Evolutionary conservation across 352 stramenopile species (phyloP).

Genomic region (Phytophthora colocasiae): DNA sequence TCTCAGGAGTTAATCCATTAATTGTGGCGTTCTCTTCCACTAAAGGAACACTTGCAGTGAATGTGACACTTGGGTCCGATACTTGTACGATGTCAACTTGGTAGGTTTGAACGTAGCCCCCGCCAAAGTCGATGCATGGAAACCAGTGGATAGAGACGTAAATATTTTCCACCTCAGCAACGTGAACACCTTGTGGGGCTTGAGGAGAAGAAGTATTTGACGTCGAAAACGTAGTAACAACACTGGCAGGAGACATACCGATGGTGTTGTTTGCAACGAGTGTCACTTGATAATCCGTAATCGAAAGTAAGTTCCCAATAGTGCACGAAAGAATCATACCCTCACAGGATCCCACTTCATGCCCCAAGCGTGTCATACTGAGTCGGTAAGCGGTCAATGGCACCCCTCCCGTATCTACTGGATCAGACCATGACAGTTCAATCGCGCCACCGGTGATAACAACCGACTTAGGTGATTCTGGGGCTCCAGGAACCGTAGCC

Average conservation of each 20-base stretch:
- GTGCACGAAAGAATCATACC: constrained; percentile 53
- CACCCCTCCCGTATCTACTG: constrained; percentile 58
- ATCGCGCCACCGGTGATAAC: constrained; percentile 52
- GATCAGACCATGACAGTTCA: constrained; percentile 47
- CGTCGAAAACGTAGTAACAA: constrained; percentile 31
- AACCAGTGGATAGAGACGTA: constrained; percentile 45
- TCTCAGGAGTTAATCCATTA: constrained; percentile 23
- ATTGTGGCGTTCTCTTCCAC: constrained; percentile 33
- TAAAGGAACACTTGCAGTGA: constrained; percentile 21
- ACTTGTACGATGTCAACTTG: constrained; percentile 31
- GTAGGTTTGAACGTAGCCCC: constrained; percentile 51
- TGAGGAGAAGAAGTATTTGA: constrained; percentile 32
- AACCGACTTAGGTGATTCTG: constrained; percentile 29
- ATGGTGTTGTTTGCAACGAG: constrained; percentile 48
- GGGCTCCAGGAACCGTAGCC: constrained; percentile 34
- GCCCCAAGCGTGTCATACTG: constrained; percentile 21
- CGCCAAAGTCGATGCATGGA: constrained; percentile 52
- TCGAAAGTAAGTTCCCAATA: constrained; percentile 44
- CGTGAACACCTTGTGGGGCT: constrained; percentile 37
- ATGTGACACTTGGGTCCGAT: constrained; percentile 1
- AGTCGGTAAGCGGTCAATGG: constrained; percentile 54
- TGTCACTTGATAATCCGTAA: constrained; percentile 53
- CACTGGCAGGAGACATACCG: constrained; percentile 41
- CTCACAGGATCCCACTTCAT: constrained; percentile 42
- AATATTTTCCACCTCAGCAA: constrained; percentile 24